Base-by-base conservation (phyloP, 2,329 filamentous ascomycete genomes). In the Furcasterigmium furcatum region DNA sequence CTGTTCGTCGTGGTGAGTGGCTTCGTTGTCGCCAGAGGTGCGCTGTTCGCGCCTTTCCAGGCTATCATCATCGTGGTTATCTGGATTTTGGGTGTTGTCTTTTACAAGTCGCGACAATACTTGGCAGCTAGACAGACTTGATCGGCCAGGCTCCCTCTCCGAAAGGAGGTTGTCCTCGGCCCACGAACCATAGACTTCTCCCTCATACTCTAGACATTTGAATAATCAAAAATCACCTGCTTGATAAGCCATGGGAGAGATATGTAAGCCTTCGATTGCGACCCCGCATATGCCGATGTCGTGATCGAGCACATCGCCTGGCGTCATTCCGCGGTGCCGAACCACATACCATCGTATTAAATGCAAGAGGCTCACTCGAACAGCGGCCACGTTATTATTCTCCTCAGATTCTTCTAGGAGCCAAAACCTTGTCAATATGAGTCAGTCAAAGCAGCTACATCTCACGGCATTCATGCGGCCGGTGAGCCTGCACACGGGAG, bases 381-480 rank as follows among this genome's bases (percentile, higher is more conserved):
- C n/a, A n/a, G n/a, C n/a, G n/a, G n/a, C n/a, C n/a, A n/a, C n/a
- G n/a, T n/a, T n/a, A n/a, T n/a, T n/a, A n/a, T n/a, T n/a, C n/a
- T n/a, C n/a, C n/a, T n/a, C n/a, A n/a, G n/a, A n/a, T n/a, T n/a
- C n/a, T n/a, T n/a, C n/a, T n/a, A n/a, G n/a, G n/a, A n/a, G n/a
- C n/a, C 24, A 9, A 14, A 21, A 25, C 27, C 50, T 46, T 18
- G 45, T 20, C 47, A 12, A 45, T 50, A 9, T 35, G 46, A 48
- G 34, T 16, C 34, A 36, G 16, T 10, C 16, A 43, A 68, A 65
- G 34, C 54, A 73, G 49, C 59, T 79, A 6, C 76, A 81, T 50
- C 67, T 82, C 4, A 80, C 77, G 3, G 77, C 77, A 1, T 81
- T 80, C 48, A 80, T 82, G 76, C 72, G 77, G 16, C 77, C 77